phyloP scores from a whole-genome alignment of 805 yeast genomes.

The Allodekkera sacchari region DNA sequence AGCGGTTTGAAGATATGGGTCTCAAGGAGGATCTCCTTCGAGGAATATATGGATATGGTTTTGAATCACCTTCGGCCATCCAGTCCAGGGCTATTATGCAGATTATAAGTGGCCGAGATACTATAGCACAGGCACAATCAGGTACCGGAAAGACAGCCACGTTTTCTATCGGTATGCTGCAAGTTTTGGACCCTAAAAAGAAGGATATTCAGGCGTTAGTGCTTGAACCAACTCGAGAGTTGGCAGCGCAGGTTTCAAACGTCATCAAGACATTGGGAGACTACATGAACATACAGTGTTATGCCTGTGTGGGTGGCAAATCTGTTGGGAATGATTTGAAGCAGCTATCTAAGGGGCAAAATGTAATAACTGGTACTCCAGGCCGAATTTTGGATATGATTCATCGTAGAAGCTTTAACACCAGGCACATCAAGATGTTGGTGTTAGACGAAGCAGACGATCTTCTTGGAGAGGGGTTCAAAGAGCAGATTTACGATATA shows the following conservation, averaged over 20 bases:
- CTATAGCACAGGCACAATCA: slow-evolving; percentile 80
- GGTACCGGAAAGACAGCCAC: slow-evolving; percentile 93
- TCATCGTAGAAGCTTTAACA: slow-evolving; percentile 75
- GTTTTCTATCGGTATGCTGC: slow-evolving; percentile 58
- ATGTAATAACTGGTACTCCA: slow-evolving; percentile 95
- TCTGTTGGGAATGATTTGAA: slow-evolving; percentile 80
- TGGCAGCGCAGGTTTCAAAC: slow-evolving; percentile 92
- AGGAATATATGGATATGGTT: slow-evolving; percentile 75
- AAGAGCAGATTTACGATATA: slow-evolving; percentile 91
- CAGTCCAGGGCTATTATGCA: slow-evolving; percentile 77
- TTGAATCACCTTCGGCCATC: slow-evolving; percentile 74
- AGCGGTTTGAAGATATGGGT: slow-evolving; percentile 66
- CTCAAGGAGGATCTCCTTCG: slow-evolving; percentile 53
- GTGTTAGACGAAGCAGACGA: slow-evolving; percentile 98
- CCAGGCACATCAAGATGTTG: slow-evolving; percentile 85
- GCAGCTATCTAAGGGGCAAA: slow-evolving; percentile 79
- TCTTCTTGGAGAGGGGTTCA: slow-evolving; percentile 86
- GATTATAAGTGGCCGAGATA: slow-evolving; percentile 65
- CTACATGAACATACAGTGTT: slow-evolving; percentile 84
- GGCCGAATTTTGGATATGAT: slow-evolving; percentile 97
- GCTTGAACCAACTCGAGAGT: slow-evolving; percentile 95
- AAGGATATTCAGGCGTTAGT: slow-evolving; percentile 87
- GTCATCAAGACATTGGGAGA: slow-evolving; percentile 86
- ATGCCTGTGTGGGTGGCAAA: slow-evolving; percentile 98
- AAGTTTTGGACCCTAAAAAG: slow-evolving; percentile 57